Base-by-base conservation (phyloP, 2,329 filamentous ascomycete genomes). In the Aureobasidium namibiae region DNA sequence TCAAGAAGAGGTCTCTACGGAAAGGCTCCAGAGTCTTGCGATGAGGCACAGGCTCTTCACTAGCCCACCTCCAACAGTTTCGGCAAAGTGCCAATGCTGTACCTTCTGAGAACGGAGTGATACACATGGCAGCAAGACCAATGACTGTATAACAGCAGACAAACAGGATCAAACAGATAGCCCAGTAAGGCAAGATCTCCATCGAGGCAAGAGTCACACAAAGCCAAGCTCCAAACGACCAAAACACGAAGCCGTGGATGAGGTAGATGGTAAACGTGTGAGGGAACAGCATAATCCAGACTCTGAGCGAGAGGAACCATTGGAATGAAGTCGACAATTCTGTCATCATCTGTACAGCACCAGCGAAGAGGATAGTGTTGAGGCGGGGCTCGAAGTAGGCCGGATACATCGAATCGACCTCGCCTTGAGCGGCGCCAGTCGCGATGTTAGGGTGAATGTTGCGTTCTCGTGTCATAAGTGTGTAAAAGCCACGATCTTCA, bases 251-350 rank as follows among this genome's bases (percentile, higher is more conserved):
- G 39, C 76, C 76, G 62, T 79, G 76, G 46, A 78, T 69, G 7
- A 79, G 45, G 63, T 79, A 79, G 53, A 79, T 76, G 41, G 75
- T 78, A 65, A 78, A 78, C 61, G 78, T 75, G 64, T 79, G 76
- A 3, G 76, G 76, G 65, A 78, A 78, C n/a, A 78, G 64, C 41
- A 71, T 65, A 5, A 75, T 70, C 26, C 78, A 68, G 23, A 73
- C 50, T 24, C 69, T 72, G 2, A 70, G 65, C 2, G 73, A 75
- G 2, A 79, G 67, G 8, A 75, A 61, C 65, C 70, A 74, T 62
- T 79, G 77, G 1, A 75, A 62, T 44, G 66, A 64, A 1, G 72
- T 71, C 7, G 64, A 69, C 7, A 73, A 66, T 52, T 73, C 72
- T 16, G 73, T 68, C 24, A 71, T 62, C 11, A 65, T 58, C 60